A percentile compares a stretch with the other conserved stretches of the same genome.
These are phyloP conservation scores for Rhodotorula paludigena DNA, from an alignment of 768 basidiomycete species.

Conservation along the genomic window DNA sequence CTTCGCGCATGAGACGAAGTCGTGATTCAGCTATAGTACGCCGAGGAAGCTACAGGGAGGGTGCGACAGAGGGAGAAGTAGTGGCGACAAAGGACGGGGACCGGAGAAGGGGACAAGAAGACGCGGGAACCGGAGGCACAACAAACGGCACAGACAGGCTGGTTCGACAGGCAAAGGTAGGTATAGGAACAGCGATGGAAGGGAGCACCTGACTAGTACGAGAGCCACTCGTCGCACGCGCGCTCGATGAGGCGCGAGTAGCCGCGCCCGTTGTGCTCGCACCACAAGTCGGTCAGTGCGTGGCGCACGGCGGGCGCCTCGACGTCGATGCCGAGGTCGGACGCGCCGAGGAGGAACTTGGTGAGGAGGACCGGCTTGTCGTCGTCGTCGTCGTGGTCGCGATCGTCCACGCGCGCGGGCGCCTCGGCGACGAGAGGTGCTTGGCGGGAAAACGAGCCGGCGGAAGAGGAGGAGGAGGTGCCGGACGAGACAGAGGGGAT, in stretches of 20 bases:
- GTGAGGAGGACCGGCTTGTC: conserved; percentile 11
- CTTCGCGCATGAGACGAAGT: too few species aligned
- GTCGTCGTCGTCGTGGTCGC: neutral
- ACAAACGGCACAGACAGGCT: neutral
- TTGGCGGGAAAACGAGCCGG: too few species aligned
- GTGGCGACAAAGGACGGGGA: too few species aligned
- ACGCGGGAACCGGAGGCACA: neutral
- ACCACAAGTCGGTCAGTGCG: neutral
- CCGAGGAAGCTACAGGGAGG: too few species aligned
- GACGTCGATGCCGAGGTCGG: conserved; percentile 13
- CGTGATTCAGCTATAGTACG: too few species aligned
- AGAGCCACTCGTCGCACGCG: conserved; percentile 6
- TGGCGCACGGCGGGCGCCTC: neutral
- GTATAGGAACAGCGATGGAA: neutral
- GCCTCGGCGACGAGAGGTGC: too few species aligned
- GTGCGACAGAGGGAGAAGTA: too few species aligned
- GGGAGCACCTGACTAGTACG: neutral
- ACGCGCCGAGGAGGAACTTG: neutral
- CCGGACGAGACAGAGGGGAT: too few species aligned
- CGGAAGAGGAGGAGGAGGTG: too few species aligned
- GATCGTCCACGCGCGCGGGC: too few species aligned
- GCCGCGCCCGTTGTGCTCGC: conserved; percentile 1
- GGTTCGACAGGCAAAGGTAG: too few species aligned
- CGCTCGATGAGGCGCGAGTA: conserved; percentile 2
- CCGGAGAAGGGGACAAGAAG: too few species aligned